Evolutionary conservation across 1,139 yeast genomes (phyloP).

Genomic region (Candida sanyaensis): DNA sequence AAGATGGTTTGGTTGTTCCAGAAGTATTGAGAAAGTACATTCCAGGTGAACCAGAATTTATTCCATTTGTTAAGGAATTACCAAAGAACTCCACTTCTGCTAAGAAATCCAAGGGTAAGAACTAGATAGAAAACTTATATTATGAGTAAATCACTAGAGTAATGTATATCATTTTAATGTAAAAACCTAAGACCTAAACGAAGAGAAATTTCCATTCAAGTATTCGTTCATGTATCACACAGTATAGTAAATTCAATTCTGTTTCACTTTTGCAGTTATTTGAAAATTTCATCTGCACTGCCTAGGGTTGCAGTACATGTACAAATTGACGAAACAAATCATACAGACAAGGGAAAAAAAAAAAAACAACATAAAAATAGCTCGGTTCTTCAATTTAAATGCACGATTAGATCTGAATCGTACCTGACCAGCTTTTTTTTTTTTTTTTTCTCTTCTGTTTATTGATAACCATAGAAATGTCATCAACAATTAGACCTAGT

Average conservation of each 20-base stretch:
- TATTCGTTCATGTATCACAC: neutral
- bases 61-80: constrained; percentile 86
- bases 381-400: neutral
- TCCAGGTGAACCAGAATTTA: constrained; percentile 97
- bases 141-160: neutral
- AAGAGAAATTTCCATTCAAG: no score
- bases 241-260: neutral
- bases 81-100: constrained; percentile 91
- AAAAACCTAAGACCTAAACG: neutral
- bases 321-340: neutral
- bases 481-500: neutral
- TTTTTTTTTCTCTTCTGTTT: neutral
- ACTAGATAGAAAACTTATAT: constrained; percentile 1
- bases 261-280: neutral
- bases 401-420: neutral
- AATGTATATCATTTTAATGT: neutral
- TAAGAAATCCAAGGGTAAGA: constrained; percentile 47
- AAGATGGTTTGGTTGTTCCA: constrained; percentile 90
- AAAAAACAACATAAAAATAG: neutral
- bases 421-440: no score
- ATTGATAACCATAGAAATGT: neutral
- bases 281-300: constrained; percentile 1
- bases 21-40: constrained; percentile 93
- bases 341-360: neutral
- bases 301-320: neutral